Base-by-base conservation (phyloP, 1,284 basidiomycete species). In the Ustilago bromivora region DNA sequence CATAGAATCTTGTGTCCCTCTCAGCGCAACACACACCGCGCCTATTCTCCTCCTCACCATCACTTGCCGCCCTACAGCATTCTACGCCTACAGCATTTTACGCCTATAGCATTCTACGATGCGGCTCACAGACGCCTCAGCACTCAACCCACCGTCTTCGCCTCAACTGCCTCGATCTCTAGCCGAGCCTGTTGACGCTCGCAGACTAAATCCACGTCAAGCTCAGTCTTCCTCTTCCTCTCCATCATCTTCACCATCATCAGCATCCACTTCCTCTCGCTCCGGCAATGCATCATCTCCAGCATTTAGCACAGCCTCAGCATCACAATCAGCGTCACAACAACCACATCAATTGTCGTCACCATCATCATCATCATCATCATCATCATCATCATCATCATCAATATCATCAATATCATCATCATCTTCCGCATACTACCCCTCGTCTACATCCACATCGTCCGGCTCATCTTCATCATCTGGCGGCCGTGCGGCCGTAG, bases 191-290 rank as follows among this genome's bases (percentile, higher is more conserved):
- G 19, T 53, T 28, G 46, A 12, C 4, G 46, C 36, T 38, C 47
- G 38, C 31, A 51, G 51, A 19, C 54, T 57, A 23, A 38, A 51
- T 4, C 51, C 49, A 19, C 66, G 71, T 7, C 71, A 74, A 53
- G 66, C 61, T n/a, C 53, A 66, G 13, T 64, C 71, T 6, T 55
- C 65, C 8, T 32, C 61, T 15, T 51, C 69, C 6, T 49, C 53
- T 19, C 32, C 59, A 35, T 52, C 54, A 4, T 46, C 53, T 28
- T 46, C 61, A 2, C 10, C 49, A 38, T 58, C 59, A 8, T 52
- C 66, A 17, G 34, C 65, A 8, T 35, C 65, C 1, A 36, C 59
- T 34, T 41, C 36, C 35, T 12, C 64, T 1, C 17, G 56, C 31
- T 65, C 56, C 46, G 43, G 31, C 43, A 40, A 47, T 41, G 23